Conservation (phyloP, 2,329 filamentous ascomycete genomes). For the Colletotrichum plurivorum region DNA sequence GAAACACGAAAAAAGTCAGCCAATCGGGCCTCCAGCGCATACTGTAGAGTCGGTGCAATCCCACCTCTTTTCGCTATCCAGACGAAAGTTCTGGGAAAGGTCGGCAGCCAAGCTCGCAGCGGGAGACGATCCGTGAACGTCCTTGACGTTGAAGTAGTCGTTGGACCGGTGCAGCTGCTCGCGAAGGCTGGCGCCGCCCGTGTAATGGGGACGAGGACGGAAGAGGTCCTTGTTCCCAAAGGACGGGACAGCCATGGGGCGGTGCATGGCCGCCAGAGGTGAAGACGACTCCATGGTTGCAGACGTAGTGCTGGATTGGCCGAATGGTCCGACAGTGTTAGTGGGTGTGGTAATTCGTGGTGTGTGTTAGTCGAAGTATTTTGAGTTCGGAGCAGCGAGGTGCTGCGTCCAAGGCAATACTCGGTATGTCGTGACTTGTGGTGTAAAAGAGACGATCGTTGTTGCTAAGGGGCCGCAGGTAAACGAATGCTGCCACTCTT, state of each 20-base stretch:
- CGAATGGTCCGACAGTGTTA: slow-evolving; percentile 5
- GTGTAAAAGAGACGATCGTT: slow-evolving; percentile 39
- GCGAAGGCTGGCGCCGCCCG: slow-evolving; percentile 80
- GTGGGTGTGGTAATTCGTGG: slow-evolving; percentile 19
- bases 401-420: slow-evolving; percentile 43
- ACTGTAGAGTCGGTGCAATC: slow-evolving; percentile 51
- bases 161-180: slow-evolving; percentile 75
- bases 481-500: slow-evolving; percentile 52
- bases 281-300: slow-evolving; percentile 84
- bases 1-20: slow-evolving; percentile 40
- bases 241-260: slow-evolving; percentile 71
- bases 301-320: slow-evolving; percentile 1
- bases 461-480: slow-evolving; percentile 43
- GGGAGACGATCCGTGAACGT: slow-evolving; percentile 87
- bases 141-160: slow-evolving; percentile 88
- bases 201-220: slow-evolving; percentile 62
- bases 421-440: slow-evolving; percentile 47
- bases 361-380: not conserved
- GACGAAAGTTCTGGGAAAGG: slow-evolving; percentile 95
- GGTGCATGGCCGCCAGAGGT: slow-evolving; percentile 94
- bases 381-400: slow-evolving; percentile 14
- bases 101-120: slow-evolving; percentile 93
- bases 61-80: slow-evolving; percentile 88
- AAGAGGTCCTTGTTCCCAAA: slow-evolving; percentile 72
- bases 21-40: not conserved